Conservation (phyloP, 2,329 filamentous ascomycete species). For the Alternaria burnsii region DNA sequence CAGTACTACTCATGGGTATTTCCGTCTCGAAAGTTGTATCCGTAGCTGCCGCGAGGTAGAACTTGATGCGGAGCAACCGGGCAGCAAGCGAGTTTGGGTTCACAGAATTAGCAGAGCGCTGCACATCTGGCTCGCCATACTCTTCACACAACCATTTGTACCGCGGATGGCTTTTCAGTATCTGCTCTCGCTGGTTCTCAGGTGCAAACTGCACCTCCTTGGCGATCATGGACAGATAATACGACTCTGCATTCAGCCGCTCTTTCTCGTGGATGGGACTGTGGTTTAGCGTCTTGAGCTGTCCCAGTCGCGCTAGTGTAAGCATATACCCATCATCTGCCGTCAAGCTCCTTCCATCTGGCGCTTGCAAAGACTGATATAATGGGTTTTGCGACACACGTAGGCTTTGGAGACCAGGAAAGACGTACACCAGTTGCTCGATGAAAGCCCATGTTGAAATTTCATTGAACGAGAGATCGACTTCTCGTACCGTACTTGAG, state of each 20-base stretch:
- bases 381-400: constrained; percentile 88
- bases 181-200: constrained; percentile 60
- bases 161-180: constrained; percentile 72
- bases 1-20: constrained; percentile 78
- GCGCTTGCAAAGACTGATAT: constrained; percentile 65
- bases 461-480: constrained; percentile 58
- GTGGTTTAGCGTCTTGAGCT: constrained; percentile 76
- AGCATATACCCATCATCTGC: constrained; percentile 90
- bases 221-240: constrained; percentile 86
- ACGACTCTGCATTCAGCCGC: constrained; percentile 87
- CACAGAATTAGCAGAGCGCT: constrained; percentile 56
- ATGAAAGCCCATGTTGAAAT: constrained; percentile 74
- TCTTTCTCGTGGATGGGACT: constrained; percentile 74
- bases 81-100: constrained; percentile 86
- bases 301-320: constrained; percentile 76
- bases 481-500: constrained; percentile 44
- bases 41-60: constrained; percentile 52
- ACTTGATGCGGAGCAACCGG: constrained; percentile 70
- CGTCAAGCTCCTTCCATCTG: constrained; percentile 56
- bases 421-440: constrained; percentile 70
- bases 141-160: constrained; percentile 77
- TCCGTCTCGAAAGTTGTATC: constrained; percentile 47
- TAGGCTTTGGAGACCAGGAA: constrained; percentile 78
- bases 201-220: constrained; percentile 73
- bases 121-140: constrained; percentile 75